Conservation (phyloP, 352 stramenopile genomes). For the Phytopythium litorale region DNA sequence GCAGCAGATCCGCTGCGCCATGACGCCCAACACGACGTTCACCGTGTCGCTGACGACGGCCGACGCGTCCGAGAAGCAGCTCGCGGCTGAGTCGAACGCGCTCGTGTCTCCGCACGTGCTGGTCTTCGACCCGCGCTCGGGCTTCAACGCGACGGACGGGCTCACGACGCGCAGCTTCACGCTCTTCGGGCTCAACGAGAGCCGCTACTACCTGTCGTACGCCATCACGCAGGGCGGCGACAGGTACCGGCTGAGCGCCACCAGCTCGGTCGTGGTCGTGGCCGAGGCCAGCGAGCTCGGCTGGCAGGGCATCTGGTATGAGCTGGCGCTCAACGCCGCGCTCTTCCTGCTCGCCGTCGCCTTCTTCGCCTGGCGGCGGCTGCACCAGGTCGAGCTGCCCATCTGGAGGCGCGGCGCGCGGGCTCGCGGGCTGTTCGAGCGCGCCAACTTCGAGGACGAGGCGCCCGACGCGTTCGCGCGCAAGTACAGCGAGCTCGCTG, state of each 20-base stretch:
- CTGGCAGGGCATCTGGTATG: constrained; percentile 67
- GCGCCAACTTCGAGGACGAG: constrained; percentile 66
- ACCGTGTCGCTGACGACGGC: constrained; percentile 38
- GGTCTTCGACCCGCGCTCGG: constrained; percentile 19
- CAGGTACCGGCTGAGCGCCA: constrained; percentile 40
- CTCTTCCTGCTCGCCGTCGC: constrained; percentile 44
- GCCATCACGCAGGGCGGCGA: constrained; percentile 23
- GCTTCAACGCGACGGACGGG: constrained; percentile 9
- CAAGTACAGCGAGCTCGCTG: constrained; percentile 49
- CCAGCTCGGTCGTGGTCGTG: constrained; percentile 54
- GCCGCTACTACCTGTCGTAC: constrained; percentile 63
- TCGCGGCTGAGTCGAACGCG: constrained; percentile 10
- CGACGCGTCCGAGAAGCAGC: constrained; percentile 33
- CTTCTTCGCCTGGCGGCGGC: constrained; percentile 63
- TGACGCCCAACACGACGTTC: constrained; percentile 34
- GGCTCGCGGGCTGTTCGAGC: constrained; percentile 59
- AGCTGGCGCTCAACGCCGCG: constrained; percentile 56
- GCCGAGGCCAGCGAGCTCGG: constrained; percentile 33
- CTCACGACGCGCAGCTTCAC: constrained; percentile 30
- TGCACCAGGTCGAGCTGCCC: constrained; percentile 49
- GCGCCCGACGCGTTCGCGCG: constrained; percentile 28
- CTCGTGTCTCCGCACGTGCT: constrained; percentile 36
- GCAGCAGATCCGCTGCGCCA: constrained; percentile 41
- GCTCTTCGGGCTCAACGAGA: constrained; percentile 29
- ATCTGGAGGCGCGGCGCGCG: constrained; percentile 31